A percentile compares a stretch with the other conserved stretches of the same genome.
phyloP scores from a whole-genome alignment of 2,329 filamentous ascomycete genomes.

The Xylaria digitata region DNA sequence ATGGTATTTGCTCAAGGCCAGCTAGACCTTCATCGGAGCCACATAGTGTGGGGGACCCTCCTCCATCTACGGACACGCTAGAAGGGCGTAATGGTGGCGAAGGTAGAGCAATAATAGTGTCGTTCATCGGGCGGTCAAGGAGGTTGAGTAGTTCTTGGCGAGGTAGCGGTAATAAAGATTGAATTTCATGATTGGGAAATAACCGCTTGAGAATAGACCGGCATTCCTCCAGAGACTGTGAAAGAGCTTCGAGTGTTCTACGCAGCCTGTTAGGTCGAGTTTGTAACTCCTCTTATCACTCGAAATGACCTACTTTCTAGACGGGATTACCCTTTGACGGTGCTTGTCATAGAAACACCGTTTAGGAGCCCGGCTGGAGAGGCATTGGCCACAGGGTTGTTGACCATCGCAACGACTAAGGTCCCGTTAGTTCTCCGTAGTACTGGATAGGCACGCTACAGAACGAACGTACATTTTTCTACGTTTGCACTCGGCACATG shows the following conservation, averaged over 20 bases:
- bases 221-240: slow-evolving; percentile 74
- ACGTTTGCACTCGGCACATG: slow-evolving; percentile 70
- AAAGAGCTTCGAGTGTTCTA: slow-evolving; percentile 70
- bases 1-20: slow-evolving; percentile 75
- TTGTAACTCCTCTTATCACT: not conserved
- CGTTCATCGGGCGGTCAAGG: slow-evolving; percentile 59
- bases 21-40: slow-evolving; percentile 62
- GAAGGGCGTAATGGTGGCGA: slow-evolving; percentile 65
- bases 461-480: slow-evolving; percentile 73
- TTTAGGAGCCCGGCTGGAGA: slow-evolving; percentile 83
- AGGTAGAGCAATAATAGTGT: slow-evolving; percentile 59
- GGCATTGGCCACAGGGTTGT: slow-evolving; percentile 84
- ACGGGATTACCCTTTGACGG: slow-evolving; percentile 79
- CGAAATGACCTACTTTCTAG: slow-evolving; percentile 71
- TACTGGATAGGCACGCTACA: slow-evolving; percentile 26
- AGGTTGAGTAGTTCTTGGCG: slow-evolving; percentile 70
- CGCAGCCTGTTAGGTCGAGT: slow-evolving; percentile 38
- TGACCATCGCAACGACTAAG: slow-evolving; percentile 78
- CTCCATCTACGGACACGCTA: slow-evolving; percentile 60
- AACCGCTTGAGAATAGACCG: slow-evolving; percentile 70
- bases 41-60: slow-evolving; percentile 61
- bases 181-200: slow-evolving; percentile 68
- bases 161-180: slow-evolving; percentile 64
- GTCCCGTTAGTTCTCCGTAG: slow-evolving; percentile 44
- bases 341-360: slow-evolving; percentile 85